Evolutionary conservation across 2,329 filamentous ascomycete species (phyloP).

Genomic region (Colletotrichum navitas): DNA sequence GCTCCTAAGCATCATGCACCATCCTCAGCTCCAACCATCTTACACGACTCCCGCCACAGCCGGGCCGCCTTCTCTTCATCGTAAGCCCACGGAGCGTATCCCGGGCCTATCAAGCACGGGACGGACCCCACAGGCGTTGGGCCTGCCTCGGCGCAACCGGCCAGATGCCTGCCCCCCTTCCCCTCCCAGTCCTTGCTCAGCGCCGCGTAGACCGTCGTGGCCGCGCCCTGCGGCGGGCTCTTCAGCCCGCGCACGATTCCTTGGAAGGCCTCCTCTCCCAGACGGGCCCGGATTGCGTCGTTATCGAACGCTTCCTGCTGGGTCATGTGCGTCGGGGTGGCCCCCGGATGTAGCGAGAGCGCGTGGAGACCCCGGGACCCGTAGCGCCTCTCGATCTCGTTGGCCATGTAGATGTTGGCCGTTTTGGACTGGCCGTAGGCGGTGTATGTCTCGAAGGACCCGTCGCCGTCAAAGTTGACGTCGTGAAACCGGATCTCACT

Average conservation of each 20-base stretch:
- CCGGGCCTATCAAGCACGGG: constrained; percentile 25
- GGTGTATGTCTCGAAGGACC: no score
- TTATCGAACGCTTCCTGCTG: background rate
- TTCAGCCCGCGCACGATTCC: constrained; percentile 9
- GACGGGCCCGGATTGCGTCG: background rate
- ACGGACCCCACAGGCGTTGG: constrained; percentile 6
- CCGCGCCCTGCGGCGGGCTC: constrained; percentile 58
- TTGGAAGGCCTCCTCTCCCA: background rate
- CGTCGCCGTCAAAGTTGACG: no score
- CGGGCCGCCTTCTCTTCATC: constrained; percentile 20
- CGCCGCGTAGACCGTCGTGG: constrained; percentile 60
- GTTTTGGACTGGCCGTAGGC: no score
- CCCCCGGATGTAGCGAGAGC: no score
- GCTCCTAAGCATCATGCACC: background rate
- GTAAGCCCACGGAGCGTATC: constrained; percentile 44
- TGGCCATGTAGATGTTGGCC: no score
- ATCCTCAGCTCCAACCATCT: constrained; percentile 17
- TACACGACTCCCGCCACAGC: constrained; percentile 22
- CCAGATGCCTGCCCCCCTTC: constrained; percentile 60
- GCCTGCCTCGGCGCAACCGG: constrained; percentile 49
- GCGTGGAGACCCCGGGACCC: no score
- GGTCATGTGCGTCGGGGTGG: constrained; percentile 20
- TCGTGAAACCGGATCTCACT: constrained; percentile 10
- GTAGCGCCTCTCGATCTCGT: no score
- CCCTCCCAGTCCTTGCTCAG: constrained; percentile 56